A percentile compares a stretch with the other conserved stretches of the same genome.
phyloP scores from a whole-genome alignment of 768 basidiomycete genomes.

The Pholiota molesta region DNA sequence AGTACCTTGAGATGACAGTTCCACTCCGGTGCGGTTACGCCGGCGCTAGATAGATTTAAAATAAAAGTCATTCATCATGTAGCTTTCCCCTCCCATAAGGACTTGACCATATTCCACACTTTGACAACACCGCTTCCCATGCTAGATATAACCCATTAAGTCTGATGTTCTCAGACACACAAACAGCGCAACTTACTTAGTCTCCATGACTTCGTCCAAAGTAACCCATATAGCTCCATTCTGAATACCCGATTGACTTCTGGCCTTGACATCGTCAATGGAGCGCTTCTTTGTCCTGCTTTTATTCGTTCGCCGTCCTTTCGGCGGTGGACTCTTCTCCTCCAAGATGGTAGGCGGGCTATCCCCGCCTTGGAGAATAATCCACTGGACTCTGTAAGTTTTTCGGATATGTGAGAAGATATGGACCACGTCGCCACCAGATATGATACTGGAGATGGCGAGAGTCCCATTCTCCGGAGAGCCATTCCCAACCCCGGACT shows the following conservation, averaged over 20 bases:
- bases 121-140: constrained; percentile 77
- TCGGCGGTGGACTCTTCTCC: constrained; percentile 7
- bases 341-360: constrained; percentile 39
- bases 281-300: constrained; percentile 14
- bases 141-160: constrained; percentile 37
- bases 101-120: constrained; percentile 64
- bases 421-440: constrained; percentile 72
- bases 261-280: constrained; percentile 10
- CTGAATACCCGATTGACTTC: constrained; percentile 14
- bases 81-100: constrained; percentile 45
- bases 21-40: background rate
- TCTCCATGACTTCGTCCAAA: constrained; percentile 53
- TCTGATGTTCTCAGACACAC: constrained; percentile 13
- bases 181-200: constrained; percentile 53
- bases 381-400: constrained; percentile 80
- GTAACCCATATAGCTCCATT: constrained; percentile 51
- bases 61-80: background rate
- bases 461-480: constrained; percentile 14
- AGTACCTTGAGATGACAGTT: too few relatives aligned
- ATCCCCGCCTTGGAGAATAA: constrained; percentile 60
- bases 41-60: background rate
- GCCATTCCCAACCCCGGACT: constrained; percentile 8
- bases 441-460: constrained; percentile 46
- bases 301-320: constrained; percentile 21
- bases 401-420: constrained; percentile 91